Evolutionary conservation across 176 grass and related monocot genomes (phyloP).

Genomic region (Rhynchospora pubera): DNA sequence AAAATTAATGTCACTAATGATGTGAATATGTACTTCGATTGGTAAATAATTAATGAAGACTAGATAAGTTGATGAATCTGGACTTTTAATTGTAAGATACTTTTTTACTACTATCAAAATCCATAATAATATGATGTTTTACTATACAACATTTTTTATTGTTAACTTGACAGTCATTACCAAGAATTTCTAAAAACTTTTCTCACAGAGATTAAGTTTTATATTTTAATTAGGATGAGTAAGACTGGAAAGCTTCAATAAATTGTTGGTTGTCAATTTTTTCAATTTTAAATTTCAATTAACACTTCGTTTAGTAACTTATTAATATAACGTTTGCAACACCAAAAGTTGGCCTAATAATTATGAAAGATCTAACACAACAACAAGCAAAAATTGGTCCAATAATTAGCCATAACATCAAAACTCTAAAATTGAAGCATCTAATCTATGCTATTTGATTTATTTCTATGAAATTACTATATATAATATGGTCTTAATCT

Average conservation of each 20-base stretch:
- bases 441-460: background rate
- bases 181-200: too few relatives aligned
- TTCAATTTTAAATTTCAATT: background rate
- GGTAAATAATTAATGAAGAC: background rate
- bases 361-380: background rate
- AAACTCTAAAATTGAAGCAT: background rate
- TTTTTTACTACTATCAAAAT: too few relatives aligned
- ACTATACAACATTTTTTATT: too few relatives aligned
- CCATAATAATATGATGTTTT: background rate
- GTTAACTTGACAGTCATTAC: too few relatives aligned
- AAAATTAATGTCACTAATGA: background rate
- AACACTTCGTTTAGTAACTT: background rate
- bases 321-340: background rate
- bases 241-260: background rate
- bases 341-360: background rate
- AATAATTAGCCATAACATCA: background rate
- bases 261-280: background rate
- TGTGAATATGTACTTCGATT: background rate
- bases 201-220: background rate
- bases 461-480: background rate
- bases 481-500: background rate
- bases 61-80: background rate
- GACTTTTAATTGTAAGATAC: background rate
- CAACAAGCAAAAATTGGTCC: too few relatives aligned
- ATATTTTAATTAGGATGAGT: background rate